Evolutionary conservation across 805 yeast species (phyloP), one percentile per base, ranked within the genome.

Genomic region (Hanseniaspora valbyensis): DNA sequence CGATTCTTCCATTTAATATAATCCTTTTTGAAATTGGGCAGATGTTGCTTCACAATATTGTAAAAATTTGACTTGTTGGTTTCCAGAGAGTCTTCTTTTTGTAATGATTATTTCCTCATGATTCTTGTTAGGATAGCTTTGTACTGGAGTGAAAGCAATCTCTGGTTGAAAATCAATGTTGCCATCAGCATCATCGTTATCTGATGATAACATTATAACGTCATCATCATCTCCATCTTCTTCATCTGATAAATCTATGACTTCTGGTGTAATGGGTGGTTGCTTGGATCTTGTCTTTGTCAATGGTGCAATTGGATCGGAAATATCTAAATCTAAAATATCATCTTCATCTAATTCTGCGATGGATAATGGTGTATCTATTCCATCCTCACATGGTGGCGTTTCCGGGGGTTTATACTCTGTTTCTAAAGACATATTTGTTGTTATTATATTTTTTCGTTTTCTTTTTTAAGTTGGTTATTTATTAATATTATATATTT

Each of bases 11-110:
- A 48, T 4, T 70, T 74, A 14, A 66, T 70, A 59, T 76, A 79
- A 53, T 66, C 68, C n/a, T 50, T 84, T 67, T 54, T 80, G 83
- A 12, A 81, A 69, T 16, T 67, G 68, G 55, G 80, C 63, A 32
- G 80, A 62, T 36, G 70, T 65, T 9, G 69, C 72, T 54, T 81
- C 88, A 36, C 80, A 69, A 56, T 77, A 78, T 19, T 68, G 65
- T 21, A 74, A 64, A 53, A 81, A 68, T 55, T 73, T 71, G 40
- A 78, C 73, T 59, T 80, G 83, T 57, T 82, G 88, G 0, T 70
- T 54, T 39, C 60, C 56, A 0, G 74, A 68, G 2, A 75, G 63
- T 39, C 66, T 59, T 52, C 67, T 60, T 12, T 43, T 51, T 2
- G 44, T 36, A 1, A 43, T 25, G 13, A 29, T 19, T 8, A 36